Evolutionary conservation across 805 yeast genomes (phyloP), one percentile per base, ranked within the genome.

Genomic region (Blastobotrys americana): DNA sequence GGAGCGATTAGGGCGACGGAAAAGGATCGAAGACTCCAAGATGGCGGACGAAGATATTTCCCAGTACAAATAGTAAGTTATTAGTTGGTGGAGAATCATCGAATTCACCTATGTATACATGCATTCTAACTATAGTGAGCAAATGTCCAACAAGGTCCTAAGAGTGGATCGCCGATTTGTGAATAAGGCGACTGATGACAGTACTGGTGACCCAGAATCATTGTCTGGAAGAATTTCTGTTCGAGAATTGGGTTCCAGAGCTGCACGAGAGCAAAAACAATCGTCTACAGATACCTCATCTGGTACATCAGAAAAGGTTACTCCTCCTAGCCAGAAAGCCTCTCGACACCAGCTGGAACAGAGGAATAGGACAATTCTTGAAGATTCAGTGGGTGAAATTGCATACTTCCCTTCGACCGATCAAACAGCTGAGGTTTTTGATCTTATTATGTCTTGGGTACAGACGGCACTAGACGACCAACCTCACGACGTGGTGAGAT

Each of bases 141-240:
- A 41, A 33, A 56, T 85, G 88, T 74, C 94, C 41, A 83, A 80
- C 54, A 80, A 80, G 67, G 90, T 85, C 49, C 70, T 80, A 22
- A 66, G 72, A 50, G 75, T 73, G 49, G 86, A 82, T 58, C 68
- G 71, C 48, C 61, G 80, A 41, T 65, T 77, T 33, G 59, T 76
- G 41, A 72, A 73, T 19, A 35, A 35, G 15, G 34, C 23, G 40
- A 58, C 69, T 37, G 68, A 63, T 39, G 76, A 75, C 3, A 78
- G 73, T 19, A 58, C 68, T 10, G 78, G 82, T 2, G 77, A 73
- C 38, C 96, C 96, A 0, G 77, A 77, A 46, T 78, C 94, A 0
- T 66, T 88, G 57, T 74, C 69, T 6, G 95, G 95, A 3, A 76
- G 72, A 47, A 70, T 89, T n/a, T 64, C 78, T 3, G 66, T 76